Evolutionary conservation across 495 filamentous ascomycete genomes (phyloP).

Genomic region (Penicillium tannophilum): DNA sequence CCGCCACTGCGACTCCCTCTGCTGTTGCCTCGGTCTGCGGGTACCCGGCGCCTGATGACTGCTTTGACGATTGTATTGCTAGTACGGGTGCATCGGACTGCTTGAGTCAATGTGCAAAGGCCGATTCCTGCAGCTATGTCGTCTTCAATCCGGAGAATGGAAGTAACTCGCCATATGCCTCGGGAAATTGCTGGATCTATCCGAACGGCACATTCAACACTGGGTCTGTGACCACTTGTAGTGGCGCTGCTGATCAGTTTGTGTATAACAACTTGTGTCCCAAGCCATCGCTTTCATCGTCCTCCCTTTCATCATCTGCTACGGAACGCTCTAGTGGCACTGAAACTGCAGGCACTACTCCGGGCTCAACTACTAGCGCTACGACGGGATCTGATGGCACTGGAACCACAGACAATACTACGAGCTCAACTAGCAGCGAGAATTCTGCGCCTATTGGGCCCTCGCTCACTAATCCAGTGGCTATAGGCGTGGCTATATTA

Average conservation of each 20-base stretch:
- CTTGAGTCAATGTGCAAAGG: conserved; percentile 28
- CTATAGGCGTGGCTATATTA: conserved; percentile 22
- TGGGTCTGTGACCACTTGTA: conserved; percentile 22
- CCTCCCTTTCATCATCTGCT: conserved; percentile 20
- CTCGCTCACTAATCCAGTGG: conserved; percentile 20
- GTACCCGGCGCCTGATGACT: conserved; percentile 24
- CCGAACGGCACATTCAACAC: conserved; percentile 27
- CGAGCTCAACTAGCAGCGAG: conserved; percentile 17
- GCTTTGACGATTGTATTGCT: conserved; percentile 20
- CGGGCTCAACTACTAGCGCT: conserved; percentile 14
- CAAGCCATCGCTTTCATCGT: conserved; percentile 24
- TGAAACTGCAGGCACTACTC: conserved; percentile 14
- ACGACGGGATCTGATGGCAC: conserved; percentile 12
- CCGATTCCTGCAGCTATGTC: conserved; percentile 30
- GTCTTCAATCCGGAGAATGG: conserved; percentile 25
- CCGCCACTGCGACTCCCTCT: conserved; percentile 31
- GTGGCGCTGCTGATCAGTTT: conserved; percentile 20
- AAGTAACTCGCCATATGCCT: conserved; percentile 22
- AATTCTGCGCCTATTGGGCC: conserved; percentile 25
- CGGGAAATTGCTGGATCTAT: conserved; percentile 30
- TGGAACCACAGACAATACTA: conserved; percentile 14
- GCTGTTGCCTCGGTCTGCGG: conserved; percentile 32
- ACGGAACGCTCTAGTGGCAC: conserved; percentile 13
- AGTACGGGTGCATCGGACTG: conserved; percentile 27
- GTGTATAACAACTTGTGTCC: conserved; percentile 28